phyloP scores from a whole-genome alignment of 495 filamentous ascomycete genomes.

The Venustampulla echinocandica region DNA sequence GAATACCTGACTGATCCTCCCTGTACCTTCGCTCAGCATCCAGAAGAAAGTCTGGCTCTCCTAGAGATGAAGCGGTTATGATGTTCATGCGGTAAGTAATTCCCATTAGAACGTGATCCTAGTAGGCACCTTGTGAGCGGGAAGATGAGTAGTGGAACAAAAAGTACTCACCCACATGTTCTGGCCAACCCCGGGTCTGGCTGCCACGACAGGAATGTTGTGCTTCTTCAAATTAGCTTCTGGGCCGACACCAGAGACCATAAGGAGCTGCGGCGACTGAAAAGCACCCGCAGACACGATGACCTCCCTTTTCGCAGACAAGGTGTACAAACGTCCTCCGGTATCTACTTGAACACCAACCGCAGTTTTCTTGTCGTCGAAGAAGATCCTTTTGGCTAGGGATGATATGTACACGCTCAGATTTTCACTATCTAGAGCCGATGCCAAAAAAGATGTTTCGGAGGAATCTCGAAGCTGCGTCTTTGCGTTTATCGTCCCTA shows the following conservation, averaged over 20 bases:
- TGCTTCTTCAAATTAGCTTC: constrained; percentile 34
- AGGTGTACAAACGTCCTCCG: constrained; percentile 29
- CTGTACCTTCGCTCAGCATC: constrained; percentile 13
- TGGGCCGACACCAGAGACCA: constrained; percentile 51
- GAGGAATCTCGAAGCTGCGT: constrained; percentile 32
- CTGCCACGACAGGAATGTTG: constrained; percentile 40
- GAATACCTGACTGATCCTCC: constrained; percentile 24
- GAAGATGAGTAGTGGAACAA: neutral
- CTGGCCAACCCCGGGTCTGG: constrained; percentile 52
- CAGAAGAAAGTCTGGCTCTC: constrained; percentile 5
- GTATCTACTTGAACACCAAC: constrained; percentile 39
- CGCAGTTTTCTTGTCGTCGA: constrained; percentile 35
- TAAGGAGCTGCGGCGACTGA: constrained; percentile 55
- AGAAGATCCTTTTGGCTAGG: constrained; percentile 22
- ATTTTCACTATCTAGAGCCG: neutral
- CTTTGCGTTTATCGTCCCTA: constrained; percentile 31
- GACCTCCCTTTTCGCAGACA: constrained; percentile 37
- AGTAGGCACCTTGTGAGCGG: neutral
- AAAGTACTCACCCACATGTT: constrained; percentile 43
- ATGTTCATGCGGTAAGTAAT: constrained; percentile 22
- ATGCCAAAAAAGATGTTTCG: constrained; percentile 28
- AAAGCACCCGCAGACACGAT: constrained; percentile 54
- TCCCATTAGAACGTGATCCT: constrained; percentile 40
- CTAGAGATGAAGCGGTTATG: constrained; percentile 15
- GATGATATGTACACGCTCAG: constrained; percentile 11